Base-by-base conservation (phyloP, 805 yeast species). In the Cyberlindnera americana region DNA sequence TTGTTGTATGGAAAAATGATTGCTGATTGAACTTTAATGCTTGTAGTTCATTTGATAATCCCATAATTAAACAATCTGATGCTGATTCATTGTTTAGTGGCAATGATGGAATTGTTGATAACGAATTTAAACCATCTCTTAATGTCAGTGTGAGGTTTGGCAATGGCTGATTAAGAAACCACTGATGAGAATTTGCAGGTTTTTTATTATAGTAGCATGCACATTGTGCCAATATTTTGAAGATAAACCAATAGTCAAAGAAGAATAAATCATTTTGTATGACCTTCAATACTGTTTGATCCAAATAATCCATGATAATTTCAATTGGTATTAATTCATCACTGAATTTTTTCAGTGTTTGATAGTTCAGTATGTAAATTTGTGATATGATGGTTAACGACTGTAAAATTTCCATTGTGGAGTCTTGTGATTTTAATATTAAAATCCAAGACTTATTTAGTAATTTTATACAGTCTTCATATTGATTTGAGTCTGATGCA, bases 301-400 rank as follows among this genome's bases (percentile, higher is more conserved):
- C 72, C 35, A 77, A 57, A 46, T 72, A 72, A 46, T 73, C 72
- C 43, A 75, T 61, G 6, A 75, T 61, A 25, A 73, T 66, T 38
- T 72, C 75, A 19, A 68, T 65, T 23, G 70, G 69, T n/a, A 73
- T 53, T n/a, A 60, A 24, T 4, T 35, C 35, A 6, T 41, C 21
- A 3, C 37, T 10, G 38, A 40, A 58, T 29, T 62, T 21, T 18
- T 26, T 38, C 27, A 27, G 32, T 21, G 38, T 12, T 5, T 33
- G 36, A 38, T 69, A 62, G 51, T 65, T 64, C 19, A 64, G 59
- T 34, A 73, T 53, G 43, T 71, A 70, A 12, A 73, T 61, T 47
- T 59, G 67, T 21, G 72, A 58, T 23, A 77, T 53, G 16, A 73
- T 50, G 24, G 71, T 72, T 27, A 76, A 61, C 39, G 72, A 67